These are phyloP conservation scores for Backusella westeae DNA, from an alignment of 192 early-diverging fungal species.

Conservation along the genomic window DNA sequence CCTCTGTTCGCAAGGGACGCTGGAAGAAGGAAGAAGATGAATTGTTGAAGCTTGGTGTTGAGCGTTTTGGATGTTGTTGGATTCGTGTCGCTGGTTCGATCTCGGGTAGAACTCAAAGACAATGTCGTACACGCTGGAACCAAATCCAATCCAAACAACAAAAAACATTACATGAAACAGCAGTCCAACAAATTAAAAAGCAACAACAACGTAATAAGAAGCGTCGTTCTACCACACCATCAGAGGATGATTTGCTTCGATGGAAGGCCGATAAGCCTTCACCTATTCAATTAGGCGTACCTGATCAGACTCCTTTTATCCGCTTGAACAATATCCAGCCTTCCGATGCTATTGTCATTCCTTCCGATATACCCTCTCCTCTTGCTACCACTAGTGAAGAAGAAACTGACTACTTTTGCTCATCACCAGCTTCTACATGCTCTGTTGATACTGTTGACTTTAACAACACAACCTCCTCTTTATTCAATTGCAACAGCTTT, in stretches of 20 bases:
- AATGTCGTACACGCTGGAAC: conserved; percentile 57
- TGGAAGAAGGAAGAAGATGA: conserved; percentile 50
- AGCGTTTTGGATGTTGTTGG: conserved; percentile 44
- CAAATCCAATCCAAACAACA: conserved; percentile 41
- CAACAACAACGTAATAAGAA: conserved; percentile 5
- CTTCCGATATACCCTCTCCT: conserved; percentile 7
- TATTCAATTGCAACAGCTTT: not conserved
- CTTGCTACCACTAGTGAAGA: not conserved
- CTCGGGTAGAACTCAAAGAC: conserved; percentile 48
- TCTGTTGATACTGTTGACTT: conserved; percentile 7
- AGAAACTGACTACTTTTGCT: conserved; percentile 16
- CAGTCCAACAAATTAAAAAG: not conserved
- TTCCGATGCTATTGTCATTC: conserved; percentile 8
- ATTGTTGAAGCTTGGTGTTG: conserved; percentile 50
- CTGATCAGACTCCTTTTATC: conserved; percentile 5
- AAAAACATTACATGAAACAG: conserved; percentile 17
- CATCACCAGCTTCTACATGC: conserved; percentile 16
- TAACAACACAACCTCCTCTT: not conserved
- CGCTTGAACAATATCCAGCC: not conserved
- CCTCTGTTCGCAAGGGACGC: conserved; percentile 46
- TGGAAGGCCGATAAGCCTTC: not conserved
- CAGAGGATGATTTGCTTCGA: not conserved
- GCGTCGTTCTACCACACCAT: not conserved
- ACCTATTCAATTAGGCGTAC: conserved; percentile 9
- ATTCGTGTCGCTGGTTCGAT: conserved; percentile 52